A percentile compares a stretch with the other conserved stretches of the same genome.
Conservation (phyloP, 1,284 basidiomycete genomes). For the Fomitiporia mediterranea region DNA sequence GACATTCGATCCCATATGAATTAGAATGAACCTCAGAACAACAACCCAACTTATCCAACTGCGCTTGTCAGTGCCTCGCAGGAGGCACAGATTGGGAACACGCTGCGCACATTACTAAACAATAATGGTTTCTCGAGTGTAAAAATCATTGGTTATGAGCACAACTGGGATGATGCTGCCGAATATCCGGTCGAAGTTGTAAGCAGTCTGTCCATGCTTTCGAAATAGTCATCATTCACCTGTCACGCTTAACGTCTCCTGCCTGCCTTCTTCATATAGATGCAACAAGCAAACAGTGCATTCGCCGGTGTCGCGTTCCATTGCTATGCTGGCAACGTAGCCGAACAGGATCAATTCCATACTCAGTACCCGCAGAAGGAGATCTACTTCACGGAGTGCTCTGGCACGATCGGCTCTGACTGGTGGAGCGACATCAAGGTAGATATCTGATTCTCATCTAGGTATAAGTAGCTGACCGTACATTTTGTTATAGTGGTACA, state of each 20-base stretch:
- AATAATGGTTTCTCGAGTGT: conserved; percentile 43
- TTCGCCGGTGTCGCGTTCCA: conserved; percentile 50
- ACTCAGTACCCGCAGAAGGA: conserved; percentile 43
- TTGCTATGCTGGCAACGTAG: conserved; percentile 42
- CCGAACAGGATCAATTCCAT: conserved; percentile 41
- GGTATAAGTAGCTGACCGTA: conserved; percentile 1
- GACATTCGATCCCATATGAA: too few species aligned
- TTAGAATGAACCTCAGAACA: conserved; percentile 48
- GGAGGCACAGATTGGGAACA: conserved; percentile 42
- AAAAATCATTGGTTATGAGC: conserved; percentile 46
- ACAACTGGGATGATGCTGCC: conserved; percentile 50
- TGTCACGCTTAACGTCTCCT: background rate
- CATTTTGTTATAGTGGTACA: conserved; percentile 52
- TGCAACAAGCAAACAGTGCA: conserved; percentile 41
- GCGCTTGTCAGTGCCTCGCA: conserved; percentile 37
- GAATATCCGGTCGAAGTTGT: conserved; percentile 40
- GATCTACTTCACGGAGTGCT: conserved; percentile 50
- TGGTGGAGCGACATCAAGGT: conserved; percentile 79
- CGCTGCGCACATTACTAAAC: conserved; percentile 43
- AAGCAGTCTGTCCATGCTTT: conserved; percentile 1
- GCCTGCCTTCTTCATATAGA: too few species aligned
- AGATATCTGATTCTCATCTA: conserved; percentile 13
- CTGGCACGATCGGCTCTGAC: conserved; percentile 51
- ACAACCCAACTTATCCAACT: conserved; percentile 49
- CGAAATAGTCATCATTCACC: background rate